phyloP scores from a whole-genome alignment of 352 stramenopile species.

The Phytophthora pistaciae region DNA sequence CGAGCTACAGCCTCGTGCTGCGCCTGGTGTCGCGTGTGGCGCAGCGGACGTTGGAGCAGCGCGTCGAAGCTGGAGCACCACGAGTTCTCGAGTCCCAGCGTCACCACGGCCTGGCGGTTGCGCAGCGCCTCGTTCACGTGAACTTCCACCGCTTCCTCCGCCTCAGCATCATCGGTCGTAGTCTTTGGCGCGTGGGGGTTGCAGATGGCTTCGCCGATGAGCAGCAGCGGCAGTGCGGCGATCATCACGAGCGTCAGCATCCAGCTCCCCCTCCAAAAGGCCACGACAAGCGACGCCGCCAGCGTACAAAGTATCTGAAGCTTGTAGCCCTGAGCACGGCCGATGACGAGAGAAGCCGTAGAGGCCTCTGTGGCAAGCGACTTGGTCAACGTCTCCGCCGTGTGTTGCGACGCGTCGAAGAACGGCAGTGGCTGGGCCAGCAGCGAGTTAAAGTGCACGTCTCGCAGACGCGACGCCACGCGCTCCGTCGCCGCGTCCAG shows the following conservation, averaged over 20 bases:
- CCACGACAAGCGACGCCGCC: conserved; percentile 36
- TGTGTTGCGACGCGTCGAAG: conserved; percentile 74
- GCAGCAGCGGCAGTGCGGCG: conserved; percentile 63
- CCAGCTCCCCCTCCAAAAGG: conserved; percentile 64
- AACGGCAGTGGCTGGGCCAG: conserved; percentile 64
- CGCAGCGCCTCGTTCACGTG: conserved; percentile 57
- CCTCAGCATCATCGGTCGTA: conserved; percentile 4
- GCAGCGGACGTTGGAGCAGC: conserved; percentile 36
- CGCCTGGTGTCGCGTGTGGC: conserved; percentile 20
- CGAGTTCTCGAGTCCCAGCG: conserved; percentile 44
- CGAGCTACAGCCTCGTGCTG: conserved; percentile 45
- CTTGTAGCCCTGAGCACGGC: conserved; percentile 55
- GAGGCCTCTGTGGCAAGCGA: conserved; percentile 61
- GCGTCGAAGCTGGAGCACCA: conserved; percentile 40
- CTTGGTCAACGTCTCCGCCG: conserved; percentile 57
- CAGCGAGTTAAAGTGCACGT: conserved; percentile 59
- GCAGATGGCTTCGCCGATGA: conserved; percentile 52
- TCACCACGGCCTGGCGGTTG: conserved; percentile 49
- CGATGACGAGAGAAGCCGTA: conserved; percentile 48
- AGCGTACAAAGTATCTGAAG: conserved; percentile 54
- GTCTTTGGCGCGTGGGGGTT: conserved; percentile 7
- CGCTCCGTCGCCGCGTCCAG: conserved; percentile 65
- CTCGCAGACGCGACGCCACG: conserved; percentile 52
- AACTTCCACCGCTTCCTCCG: conserved; percentile 38
- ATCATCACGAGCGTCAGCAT: conserved; percentile 70